Conservation (phyloP, 345 rosid genomes). For the Populus simonii region DNA sequence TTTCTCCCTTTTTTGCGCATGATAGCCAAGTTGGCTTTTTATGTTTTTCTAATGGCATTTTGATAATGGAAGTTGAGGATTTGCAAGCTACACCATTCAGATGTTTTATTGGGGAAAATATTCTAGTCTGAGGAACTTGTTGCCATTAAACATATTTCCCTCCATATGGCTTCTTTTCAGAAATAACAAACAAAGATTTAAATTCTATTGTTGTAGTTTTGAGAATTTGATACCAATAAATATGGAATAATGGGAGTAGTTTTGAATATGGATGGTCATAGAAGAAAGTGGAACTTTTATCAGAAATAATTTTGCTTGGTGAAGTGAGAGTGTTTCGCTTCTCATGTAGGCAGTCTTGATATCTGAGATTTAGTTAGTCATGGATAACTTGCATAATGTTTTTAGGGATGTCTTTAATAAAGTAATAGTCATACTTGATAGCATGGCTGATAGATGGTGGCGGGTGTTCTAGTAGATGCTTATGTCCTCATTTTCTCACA, state of each 20-base stretch:
- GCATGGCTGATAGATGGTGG: not conserved
- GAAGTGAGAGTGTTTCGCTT: not conserved
- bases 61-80: not conserved
- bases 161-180: not conserved
- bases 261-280: not conserved
- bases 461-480: not conserved
- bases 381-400: not conserved
- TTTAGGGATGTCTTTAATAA: not conserved
- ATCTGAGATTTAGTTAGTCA: not conserved
- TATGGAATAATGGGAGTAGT: not conserved
- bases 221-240: not conserved
- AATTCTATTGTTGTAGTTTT: not conserved
- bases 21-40: not conserved
- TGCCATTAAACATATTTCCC: not conserved
- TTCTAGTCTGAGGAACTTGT: not conserved
- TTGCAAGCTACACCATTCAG: not conserved
- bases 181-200: not conserved
- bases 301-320: not conserved
- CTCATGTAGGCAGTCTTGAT: not conserved
- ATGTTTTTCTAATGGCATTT: not conserved
- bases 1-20: not conserved
- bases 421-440: not conserved
- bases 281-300: not conserved
- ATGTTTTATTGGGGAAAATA: not conserved
- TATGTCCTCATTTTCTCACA: not conserved